Conservation (phyloP, 176 grass and related monocot species). For the Triticum aestivum region DNA sequence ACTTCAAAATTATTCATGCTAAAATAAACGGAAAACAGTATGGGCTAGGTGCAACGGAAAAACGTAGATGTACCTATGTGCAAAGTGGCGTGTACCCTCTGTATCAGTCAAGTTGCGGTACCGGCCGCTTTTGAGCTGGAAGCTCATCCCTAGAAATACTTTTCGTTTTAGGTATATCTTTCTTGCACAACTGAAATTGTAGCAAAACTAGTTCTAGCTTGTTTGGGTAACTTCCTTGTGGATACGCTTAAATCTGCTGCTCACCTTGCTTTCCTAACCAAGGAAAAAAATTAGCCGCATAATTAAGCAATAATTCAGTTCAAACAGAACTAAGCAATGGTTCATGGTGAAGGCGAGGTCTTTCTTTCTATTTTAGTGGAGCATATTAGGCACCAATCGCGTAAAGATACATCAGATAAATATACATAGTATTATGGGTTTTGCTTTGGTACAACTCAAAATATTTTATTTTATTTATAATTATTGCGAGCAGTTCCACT, state of each 20-base stretch:
- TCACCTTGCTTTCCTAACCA: not conserved
- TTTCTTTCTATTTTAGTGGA: not conserved
- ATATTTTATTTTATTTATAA: not conserved
- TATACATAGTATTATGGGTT: not conserved
- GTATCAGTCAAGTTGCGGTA: not conserved
- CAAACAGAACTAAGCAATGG: too few relatives aligned
- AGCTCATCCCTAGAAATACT: conserved; percentile 5
- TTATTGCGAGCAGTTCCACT: not conserved
- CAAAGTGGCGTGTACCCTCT: not conserved
- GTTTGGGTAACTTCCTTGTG: not conserved
- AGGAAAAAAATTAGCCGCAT: not conserved
- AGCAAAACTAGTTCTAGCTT: not conserved
- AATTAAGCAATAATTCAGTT: not conserved
- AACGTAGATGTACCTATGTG: not conserved
- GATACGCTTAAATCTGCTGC: not conserved
- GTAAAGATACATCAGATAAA: not conserved
- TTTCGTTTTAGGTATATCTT: conserved; percentile 7
- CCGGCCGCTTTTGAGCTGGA: not conserved
- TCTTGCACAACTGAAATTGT: conserved; percentile 26
- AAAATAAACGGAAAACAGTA: not conserved
- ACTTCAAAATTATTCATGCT: not conserved
- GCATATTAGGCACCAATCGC: too few relatives aligned
- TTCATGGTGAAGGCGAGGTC: not conserved
- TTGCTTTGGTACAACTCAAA: not conserved
- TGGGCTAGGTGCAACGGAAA: not conserved